Percentiles rank a stretch among this genome's conserved stretches.
phyloP scores from a whole-genome alignment of 805 yeast genomes.

The Kodamaea leandrae region DNA sequence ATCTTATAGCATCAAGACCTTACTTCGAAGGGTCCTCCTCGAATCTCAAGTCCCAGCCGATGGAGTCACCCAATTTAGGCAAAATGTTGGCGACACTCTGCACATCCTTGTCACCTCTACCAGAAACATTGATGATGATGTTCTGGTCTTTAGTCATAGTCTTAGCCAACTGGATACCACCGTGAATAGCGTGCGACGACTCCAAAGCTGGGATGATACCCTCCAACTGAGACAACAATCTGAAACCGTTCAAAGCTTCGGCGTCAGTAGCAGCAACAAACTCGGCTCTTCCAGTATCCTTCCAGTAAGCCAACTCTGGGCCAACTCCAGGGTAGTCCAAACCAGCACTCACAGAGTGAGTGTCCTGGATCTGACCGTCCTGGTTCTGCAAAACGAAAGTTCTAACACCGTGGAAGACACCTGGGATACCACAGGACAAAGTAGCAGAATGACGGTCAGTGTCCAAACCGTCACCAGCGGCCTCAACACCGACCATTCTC shows the following conservation, averaged over 20 bases:
- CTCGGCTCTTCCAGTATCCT: constrained; percentile 86
- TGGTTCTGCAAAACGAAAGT: constrained; percentile 86
- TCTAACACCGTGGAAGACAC: constrained; percentile 97
- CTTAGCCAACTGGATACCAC: constrained; percentile 85
- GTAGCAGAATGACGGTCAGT: constrained; percentile 93
- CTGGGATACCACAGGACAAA: constrained; percentile 89
- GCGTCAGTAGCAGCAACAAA: constrained; percentile 93
- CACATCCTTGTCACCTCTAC: constrained; percentile 99
- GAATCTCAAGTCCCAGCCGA: constrained; percentile 95
- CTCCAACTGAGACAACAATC: constrained; percentile 82
- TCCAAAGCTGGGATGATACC: constrained; percentile 99
- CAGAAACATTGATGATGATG: constrained; percentile 86
- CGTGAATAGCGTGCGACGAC: constrained; percentile 93
- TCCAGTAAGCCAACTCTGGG: constrained; percentile 96
- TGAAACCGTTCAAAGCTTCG: constrained; percentile 91
- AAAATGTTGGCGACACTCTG: constrained; percentile 94
- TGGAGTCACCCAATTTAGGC: constrained; percentile 85
- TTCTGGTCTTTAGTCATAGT: constrained; percentile 75
- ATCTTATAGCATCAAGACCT: not conserved
- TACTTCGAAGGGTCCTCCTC: constrained; percentile 49
- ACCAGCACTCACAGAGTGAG: constrained; percentile 98
- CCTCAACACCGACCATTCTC: constrained; percentile 89
- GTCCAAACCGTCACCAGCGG: constrained; percentile 96
- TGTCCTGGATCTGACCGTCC: constrained; percentile 97
- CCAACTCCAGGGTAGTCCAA: constrained; percentile 99